Base-by-base conservation (phyloP, 2,329 filamentous ascomycete species). In the Ophiognomonia clavigignenti-juglandacearum region DNA sequence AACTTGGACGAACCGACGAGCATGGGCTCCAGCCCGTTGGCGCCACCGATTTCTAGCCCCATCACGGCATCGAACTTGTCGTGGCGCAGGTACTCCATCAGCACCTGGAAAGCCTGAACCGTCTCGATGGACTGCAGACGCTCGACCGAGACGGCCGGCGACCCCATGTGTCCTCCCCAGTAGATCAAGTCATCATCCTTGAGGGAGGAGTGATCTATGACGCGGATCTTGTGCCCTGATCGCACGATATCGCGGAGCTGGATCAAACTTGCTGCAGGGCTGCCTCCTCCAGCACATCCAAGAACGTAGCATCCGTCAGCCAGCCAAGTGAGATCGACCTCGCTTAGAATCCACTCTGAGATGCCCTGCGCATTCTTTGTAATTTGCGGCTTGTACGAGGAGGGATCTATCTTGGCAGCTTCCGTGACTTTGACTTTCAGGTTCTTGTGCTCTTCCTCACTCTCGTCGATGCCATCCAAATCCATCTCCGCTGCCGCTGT, bases 41-140 rank as follows among this genome's bases (percentile, higher is more conserved):
- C 69, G 1, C 76, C 76, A 1, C 77, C 77, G 35, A 80, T 80
- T 49, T 78, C 74, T 5, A 76, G 63, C 2, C 69, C 71, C 57
- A 78, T 69, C 3, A 74, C 58, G 2, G 59, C 61, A 24, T 60
- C 58, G 45, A 64, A 65, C 7, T 39, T 59, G 39, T 57, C 55
- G 29, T 62, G 58, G 27, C 44, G 39, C 23, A 60, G 49, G 35
- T 64, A 60, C 44, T 60, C 55, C 59, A 66, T 63, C 37, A 71
- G 61, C 6, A 61, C 65, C 7, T 60, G 53, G 45, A 70, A 66
- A 10, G 67, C 61, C 5, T 63, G 58, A 27, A 64, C 54, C 4
- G 60, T 59, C 60, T 73, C 67, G 44, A 68, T 65, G 13, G 65
- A 65, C 26, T 64, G 62, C 1, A 73, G 53, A 24, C 68, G 63